Base-by-base conservation (phyloP, 192 early-diverging fungal species). In the Coemansia biformis region DNA sequence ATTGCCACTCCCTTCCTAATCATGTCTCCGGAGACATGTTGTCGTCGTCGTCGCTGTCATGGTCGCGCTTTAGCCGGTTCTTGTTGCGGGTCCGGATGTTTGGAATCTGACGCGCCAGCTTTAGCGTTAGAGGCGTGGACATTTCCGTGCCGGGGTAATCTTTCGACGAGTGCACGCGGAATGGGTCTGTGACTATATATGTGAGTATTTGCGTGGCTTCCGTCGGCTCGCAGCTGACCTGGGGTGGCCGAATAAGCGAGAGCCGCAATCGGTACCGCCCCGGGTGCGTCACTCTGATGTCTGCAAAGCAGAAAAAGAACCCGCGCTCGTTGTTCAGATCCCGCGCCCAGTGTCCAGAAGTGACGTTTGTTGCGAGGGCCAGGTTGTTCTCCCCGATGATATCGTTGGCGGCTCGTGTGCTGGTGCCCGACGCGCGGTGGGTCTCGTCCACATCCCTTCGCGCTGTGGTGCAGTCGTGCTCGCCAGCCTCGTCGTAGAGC, bases 51-150 rank as follows among this genome's bases (percentile, higher is more conserved):
- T 30, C 24, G 14, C 19, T 14, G 19, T 15, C 22, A 35, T 54
- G 50, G 14, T 54, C 66, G 8, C 34, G n/a, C 16, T 56, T 63
- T 6, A 68, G 26, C 4, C 64, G 38, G 14, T 44, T 39, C 54
- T 67, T 75, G 56, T 67, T 75, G 14, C 65, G 59, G 21, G 63
- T 63, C 2, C 65, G 53, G 33, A 75, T 75, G 18, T 29, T 44
- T 6, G 64, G 48, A 0, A 55, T 60, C 48, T 75, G 72, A 4
- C 1, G 10, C 1, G 43, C 57, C 17, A 75, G 30, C 26, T 48
- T 42, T 29, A 56, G 59, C 5, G 72, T 60, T 1, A 75, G 33
- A 16, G 31, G 21, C 4, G 72, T 68, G 2, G 72, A 63, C 29
- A 52, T 51, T 19, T 56, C 65, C 6, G 63, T 53, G 12, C 72